Conservation (phyloP, 495 filamentous ascomycete genomes). For the Daldinia bambusicola region DNA sequence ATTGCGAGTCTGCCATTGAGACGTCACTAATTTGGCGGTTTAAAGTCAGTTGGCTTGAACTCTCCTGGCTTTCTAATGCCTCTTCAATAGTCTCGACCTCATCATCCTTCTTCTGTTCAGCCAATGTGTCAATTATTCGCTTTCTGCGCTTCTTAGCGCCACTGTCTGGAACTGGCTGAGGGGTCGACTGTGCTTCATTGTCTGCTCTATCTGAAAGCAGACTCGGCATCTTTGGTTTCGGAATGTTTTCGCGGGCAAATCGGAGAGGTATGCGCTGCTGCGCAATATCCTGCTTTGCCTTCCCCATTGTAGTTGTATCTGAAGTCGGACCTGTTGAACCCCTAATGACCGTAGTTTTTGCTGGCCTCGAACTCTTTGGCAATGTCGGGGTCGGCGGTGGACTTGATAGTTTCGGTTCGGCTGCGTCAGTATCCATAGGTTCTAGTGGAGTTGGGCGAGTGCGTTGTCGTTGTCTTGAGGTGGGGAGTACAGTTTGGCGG, state of each 20-base stretch:
- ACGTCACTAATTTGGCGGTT: constrained; percentile 33
- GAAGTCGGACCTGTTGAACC: constrained; percentile 10
- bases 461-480: constrained; percentile 26
- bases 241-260: constrained; percentile 40
- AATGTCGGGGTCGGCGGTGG: constrained; percentile 47
- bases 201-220: constrained; percentile 5
- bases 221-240: constrained; percentile 10
- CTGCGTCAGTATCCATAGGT: constrained; percentile 32
- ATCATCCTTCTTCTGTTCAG: constrained; percentile 52
- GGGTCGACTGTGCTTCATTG: constrained; percentile 8
- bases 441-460: constrained; percentile 17
- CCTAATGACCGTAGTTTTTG: constrained; percentile 5
- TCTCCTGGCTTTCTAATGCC: constrained; percentile 10
- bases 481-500: constrained; percentile 3
- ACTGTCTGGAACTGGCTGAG: constrained; percentile 24
- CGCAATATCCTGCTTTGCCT: constrained; percentile 7
- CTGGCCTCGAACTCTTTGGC: constrained; percentile 33
- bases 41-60: constrained; percentile 28
- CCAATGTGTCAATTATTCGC: constrained; percentile 67
- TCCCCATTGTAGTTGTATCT: background rate
- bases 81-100: constrained; percentile 24
- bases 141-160: constrained; percentile 50
- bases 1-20: constrained; percentile 36
- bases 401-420: constrained; percentile 36
- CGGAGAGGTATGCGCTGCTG: constrained; percentile 55